phyloP scores from a whole-genome alignment of 1,284 basidiomycete species.

The Cerioporus squamosus region DNA sequence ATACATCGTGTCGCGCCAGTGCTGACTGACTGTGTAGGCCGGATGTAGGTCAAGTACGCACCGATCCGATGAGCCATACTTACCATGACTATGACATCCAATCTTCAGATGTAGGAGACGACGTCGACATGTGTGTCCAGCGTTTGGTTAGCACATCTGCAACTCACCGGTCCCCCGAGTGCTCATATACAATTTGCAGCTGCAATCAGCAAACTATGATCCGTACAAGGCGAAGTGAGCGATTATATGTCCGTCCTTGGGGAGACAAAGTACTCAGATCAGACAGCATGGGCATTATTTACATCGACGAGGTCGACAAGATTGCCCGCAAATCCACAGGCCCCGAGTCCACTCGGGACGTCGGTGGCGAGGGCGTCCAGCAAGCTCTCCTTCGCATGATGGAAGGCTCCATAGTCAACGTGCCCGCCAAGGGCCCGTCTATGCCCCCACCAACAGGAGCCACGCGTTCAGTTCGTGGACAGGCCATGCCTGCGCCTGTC shows the following conservation, averaged over 20 bases:
- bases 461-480: slow-evolving; percentile 46
- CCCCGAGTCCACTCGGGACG: slow-evolving; percentile 82
- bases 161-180: not conserved
- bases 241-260: not conserved
- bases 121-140: slow-evolving; percentile 90
- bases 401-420: slow-evolving; percentile 86
- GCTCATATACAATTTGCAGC: slow-evolving; percentile 41
- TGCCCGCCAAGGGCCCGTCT: slow-evolving; percentile 73
- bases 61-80: too few species aligned
- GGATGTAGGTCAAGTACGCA: slow-evolving; percentile 62
- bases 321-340: slow-evolving; percentile 74
- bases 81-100: slow-evolving; percentile 1
- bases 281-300: slow-evolving; percentile 85
- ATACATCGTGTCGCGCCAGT: not conserved
- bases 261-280: not conserved
- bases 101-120: slow-evolving; percentile 85
- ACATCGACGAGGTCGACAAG: slow-evolving; percentile 97
- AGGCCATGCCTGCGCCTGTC: slow-evolving; percentile 20
- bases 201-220: slow-evolving; percentile 89
- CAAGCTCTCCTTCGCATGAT: slow-evolving; percentile 92
- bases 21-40: slow-evolving; percentile 49
- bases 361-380: slow-evolving; percentile 96
- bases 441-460: slow-evolving; percentile 51
- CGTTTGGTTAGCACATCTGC: slow-evolving; percentile 55
- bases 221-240: slow-evolving; percentile 74